Evolutionary conservation across 352 stramenopile genomes (phyloP).

Genomic region (Phytophthora hibernalis): DNA sequence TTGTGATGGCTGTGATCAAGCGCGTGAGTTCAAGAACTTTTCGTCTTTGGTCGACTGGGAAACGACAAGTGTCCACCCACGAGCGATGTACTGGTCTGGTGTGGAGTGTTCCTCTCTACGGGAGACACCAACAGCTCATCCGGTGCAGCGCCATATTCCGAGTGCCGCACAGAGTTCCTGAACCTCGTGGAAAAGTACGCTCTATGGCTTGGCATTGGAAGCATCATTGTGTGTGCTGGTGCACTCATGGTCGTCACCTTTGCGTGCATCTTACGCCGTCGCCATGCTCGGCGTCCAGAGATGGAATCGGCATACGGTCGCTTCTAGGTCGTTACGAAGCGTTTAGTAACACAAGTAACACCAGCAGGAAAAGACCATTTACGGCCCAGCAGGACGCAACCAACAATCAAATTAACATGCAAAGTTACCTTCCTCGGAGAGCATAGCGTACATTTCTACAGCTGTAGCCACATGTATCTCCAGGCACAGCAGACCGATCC

Average conservation of each 20-base stretch:
- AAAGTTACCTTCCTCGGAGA: background rate
- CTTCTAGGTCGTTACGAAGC: slow-evolving; percentile 31
- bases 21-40: slow-evolving; percentile 67
- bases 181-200: slow-evolving; percentile 51
- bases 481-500: background rate
- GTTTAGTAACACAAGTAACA: slow-evolving; percentile 17
- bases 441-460: too few relatives aligned
- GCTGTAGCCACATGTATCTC: too few relatives aligned
- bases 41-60: slow-evolving; percentile 78
- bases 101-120: slow-evolving; percentile 57
- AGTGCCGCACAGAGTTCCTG: slow-evolving; percentile 62
- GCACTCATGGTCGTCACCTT: slow-evolving; percentile 58
- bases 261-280: slow-evolving; percentile 53
- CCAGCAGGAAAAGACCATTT: background rate
- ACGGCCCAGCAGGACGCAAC: too few relatives aligned
- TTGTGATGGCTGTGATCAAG: slow-evolving; percentile 62
- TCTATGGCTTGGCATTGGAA: slow-evolving; percentile 48
- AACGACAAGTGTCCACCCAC: slow-evolving; percentile 79
- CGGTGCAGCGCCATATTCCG: slow-evolving; percentile 54
- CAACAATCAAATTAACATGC: too few relatives aligned
- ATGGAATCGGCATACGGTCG: slow-evolving; percentile 28
- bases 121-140: slow-evolving; percentile 30
- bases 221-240: slow-evolving; percentile 47
- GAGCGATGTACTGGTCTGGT: slow-evolving; percentile 59
- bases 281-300: slow-evolving; percentile 18